Evolutionary conservation across 1,284 basidiomycete genomes (phyloP), one percentile per base, ranked within the genome.

Genomic region (Psilocybe mexicana): DNA sequence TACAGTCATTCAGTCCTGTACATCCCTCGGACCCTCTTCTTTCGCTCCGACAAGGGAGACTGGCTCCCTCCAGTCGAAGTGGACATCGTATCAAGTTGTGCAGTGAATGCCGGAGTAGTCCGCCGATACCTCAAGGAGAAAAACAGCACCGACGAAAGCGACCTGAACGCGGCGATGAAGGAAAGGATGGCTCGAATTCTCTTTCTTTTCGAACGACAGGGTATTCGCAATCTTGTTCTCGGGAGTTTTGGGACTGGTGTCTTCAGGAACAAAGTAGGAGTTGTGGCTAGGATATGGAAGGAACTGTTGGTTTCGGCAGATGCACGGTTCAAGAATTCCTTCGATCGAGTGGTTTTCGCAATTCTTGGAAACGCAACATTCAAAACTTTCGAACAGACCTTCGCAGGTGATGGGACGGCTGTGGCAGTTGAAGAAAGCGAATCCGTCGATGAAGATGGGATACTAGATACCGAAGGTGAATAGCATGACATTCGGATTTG

Each of bases 171-270:
- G 23, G 73, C 76, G 36, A 90, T 90, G 88, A 76, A 73, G 51
- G 87, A 89, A 68, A 75, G 88, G 30, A 90, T 90, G 85, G 82
- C 72, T 0, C 76, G 88, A 42, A 74, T 88, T 24, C 69, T 90
- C 3, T 81, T 72, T 55, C 68, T 89, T 14, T 87, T 88, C 66
- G 83, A 88, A 70, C 74, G 72, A 42, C 74, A 82, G 60, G 81
- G 82, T 2, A 79, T 81, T n/a, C 74, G 74, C 61, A 77, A 83
- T 61, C 55, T 89, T 46, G 85, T 90, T 2, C 69, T 90, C 38
- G 88, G 88, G 40, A 85, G 83, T 64, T 90, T 88, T 70, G 88
- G 88, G 12, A 90, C 87, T 0, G 88, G 88, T 0, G 87, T 86
- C 6, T 90, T 89, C 69, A 73, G 72, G 61, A 90, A 90, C 67